Base-by-base conservation (phyloP, 1,284 basidiomycete genomes). In the Pseudomicrostroma phylloplanum region DNA sequence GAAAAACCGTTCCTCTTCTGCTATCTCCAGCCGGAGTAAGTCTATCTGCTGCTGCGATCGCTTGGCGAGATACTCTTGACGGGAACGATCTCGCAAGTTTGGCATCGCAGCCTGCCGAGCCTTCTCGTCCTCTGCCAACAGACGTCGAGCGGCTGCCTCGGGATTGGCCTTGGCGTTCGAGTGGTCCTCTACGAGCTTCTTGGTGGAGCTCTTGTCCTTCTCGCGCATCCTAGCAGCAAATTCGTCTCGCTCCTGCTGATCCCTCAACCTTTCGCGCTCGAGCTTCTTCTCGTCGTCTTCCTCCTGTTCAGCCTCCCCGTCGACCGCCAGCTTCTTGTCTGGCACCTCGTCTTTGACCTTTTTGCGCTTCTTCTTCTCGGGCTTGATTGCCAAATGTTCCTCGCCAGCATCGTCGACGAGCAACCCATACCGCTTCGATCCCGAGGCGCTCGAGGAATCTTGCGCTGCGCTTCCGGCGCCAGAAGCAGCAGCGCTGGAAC, bases 1-100 rank as follows among this genome's bases (percentile, higher is more conserved):
- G 58, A 77, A 75, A 57, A 74, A 74, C 46, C 72, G 65, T 62
- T 77, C 75, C 39, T 77, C 74, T 55, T 78, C 74, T 23, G 68
- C 62, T 26, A 77, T 93, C 80, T 97, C 93, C 80, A 89, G 87
- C 56, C 90, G 86, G 54, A 98, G 83, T 21, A 99, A 84, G 76
- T 98, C 96, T 68, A 98, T 89, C 78, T 93, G 91, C 80, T 99
- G 96, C 55, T 89, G 83, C 81, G 96, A 92, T 72, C 96, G 89
- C 80, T 98, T 98, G 26, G 90, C 89, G 64, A 98, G 85, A 77
- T 99, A 98, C 77, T 97, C 92, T 69, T 96, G 91, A 15, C 90
- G 66, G 1, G 73, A 73, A 12, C 76, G 70, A 21, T 78, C 70
- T 9, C 76, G 70, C 41, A 78, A 63, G 39, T 56, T 59, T 25